These are phyloP conservation scores for Paraleonurus japonicus DNA, from an alignment of 257 asterid genomes.

Conservation along the genomic window DNA sequence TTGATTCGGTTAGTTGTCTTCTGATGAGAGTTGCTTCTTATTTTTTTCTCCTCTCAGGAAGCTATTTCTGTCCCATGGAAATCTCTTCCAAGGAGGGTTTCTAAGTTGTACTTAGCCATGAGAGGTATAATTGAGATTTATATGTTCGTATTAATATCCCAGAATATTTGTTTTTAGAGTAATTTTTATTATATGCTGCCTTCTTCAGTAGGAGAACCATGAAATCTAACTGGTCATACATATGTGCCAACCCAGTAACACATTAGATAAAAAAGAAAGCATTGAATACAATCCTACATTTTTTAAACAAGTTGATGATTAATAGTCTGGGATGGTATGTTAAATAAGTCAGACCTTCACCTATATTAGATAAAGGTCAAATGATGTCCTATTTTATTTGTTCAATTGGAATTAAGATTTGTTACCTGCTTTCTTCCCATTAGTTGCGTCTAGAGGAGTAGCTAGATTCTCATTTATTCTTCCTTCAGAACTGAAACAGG, in stretches of 20 bases:
- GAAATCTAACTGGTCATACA: neutral
- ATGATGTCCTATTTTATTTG: neutral
- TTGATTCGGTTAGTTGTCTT: constrained; percentile 14
- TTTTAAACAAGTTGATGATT: neutral
- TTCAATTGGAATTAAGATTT: neutral
- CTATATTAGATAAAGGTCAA: neutral
- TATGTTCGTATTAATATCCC: constrained; percentile 6
- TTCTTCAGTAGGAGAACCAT: neutral
- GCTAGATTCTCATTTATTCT: neutral
- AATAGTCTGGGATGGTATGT: neutral
- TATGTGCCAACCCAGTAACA: neutral
- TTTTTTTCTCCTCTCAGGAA: constrained; percentile 47
- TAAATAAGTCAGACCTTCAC: neutral
- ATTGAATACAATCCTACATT: neutral
- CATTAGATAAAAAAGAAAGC: neutral
- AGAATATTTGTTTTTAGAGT: neutral
- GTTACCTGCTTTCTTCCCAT: neutral
- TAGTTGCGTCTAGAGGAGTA: neutral
- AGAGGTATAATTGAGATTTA: constrained; percentile 56
- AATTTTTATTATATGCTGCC: neutral
- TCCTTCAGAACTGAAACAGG: neutral
- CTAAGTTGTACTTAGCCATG: constrained; percentile 84
- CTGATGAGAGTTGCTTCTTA: constrained; percentile 14
- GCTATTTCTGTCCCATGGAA: constrained; percentile 88
- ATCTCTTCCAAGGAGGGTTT: constrained; percentile 76